These are phyloP conservation scores for Rachicladosporium sp. DNA, from an alignment of 2,329 filamentous ascomycete genomes.

Conservation along the genomic window DNA sequence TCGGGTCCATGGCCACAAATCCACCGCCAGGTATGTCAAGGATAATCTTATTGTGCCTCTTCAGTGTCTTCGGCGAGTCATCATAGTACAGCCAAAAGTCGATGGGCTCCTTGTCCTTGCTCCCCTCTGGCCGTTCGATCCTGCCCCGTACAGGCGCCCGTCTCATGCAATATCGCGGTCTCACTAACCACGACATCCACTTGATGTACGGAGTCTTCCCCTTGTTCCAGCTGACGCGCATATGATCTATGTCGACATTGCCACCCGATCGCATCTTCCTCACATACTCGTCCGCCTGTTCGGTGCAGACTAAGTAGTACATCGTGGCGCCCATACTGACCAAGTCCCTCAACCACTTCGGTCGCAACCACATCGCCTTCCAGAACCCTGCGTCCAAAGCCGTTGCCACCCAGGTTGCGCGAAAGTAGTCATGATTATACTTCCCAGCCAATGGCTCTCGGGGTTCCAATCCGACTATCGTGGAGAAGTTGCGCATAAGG, in stretches of 20 bases:
- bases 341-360: conserved; percentile 69
- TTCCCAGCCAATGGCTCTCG: conserved; percentile 90
- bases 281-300: conserved; percentile 93
- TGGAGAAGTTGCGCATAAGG: conserved; percentile 82
- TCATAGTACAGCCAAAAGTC: conserved; percentile 90
- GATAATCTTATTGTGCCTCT: conserved; percentile 64
- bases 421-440: conserved; percentile 84
- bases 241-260: conserved; percentile 82
- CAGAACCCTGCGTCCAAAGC: conserved; percentile 94
- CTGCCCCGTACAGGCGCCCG: conserved; percentile 73
- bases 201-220: conserved; percentile 74
- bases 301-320: conserved; percentile 86
- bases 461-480: conserved; percentile 77
- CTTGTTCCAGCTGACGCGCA: conserved; percentile 93
- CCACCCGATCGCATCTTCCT: conserved; percentile 75
- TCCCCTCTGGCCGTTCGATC: conserved; percentile 68
- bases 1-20: conserved; percentile 93
- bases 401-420: conserved; percentile 92
- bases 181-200: conserved; percentile 57
- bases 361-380: conserved; percentile 87
- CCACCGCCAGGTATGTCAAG: conserved; percentile 88
- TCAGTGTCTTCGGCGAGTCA: conserved; percentile 65
- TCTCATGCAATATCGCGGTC: conserved; percentile 60
- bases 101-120: conserved; percentile 72
- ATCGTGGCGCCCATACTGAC: conserved; percentile 71